Evolutionary conservation across 495 filamentous ascomycete genomes (phyloP), one percentile per base, ranked within the genome.

Genomic region (Trichocladium uniseriatum): DNA sequence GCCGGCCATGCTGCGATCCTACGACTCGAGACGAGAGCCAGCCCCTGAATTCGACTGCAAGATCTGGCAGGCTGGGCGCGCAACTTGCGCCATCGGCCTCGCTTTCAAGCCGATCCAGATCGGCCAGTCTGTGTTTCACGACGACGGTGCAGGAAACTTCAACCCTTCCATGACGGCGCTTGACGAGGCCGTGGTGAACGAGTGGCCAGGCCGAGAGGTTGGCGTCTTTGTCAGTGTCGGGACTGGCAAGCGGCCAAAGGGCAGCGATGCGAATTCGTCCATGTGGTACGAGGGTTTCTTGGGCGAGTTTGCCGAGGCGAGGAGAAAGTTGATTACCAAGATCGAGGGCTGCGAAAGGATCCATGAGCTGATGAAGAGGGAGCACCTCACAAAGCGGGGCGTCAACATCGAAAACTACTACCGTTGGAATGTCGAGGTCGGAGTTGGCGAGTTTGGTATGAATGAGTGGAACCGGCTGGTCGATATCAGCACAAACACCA

Each of bases 401-500:
- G 87, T 96, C 43, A 86, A 81, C 53, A 78, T 81, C 40, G 89
- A 95, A 47, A 89, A 95, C 64, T 98, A 98, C 74, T 94, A 89
- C 66, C 85, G 92, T n/a, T 74, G 95, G 21, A 98, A 98, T 52
- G 92, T 96, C 20, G 91, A 97, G 59, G 85, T 95, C 5, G 94
- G 92, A 0, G 94, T 98, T 19, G 92, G 92, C 36, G 94, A 98
- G 60, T 96, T 96, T 62, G 91, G 87, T 41, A 95, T 98, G 87
- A 97, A 97, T 62, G 92, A 97, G 61, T 98, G 92, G 91, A 80
- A 87, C 60, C 80, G 92, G 5, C 72, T 98, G 13, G 82, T 85
- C 28, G 91, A 97, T 36, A 96, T 98, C 65, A 89, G 84, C 67
- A 95, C 88, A 31, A 87, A 82, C 61, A 97, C 92, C 0, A 78